These are phyloP conservation scores for Mortierella sp. DNA, from an alignment of 371 early-diverging fungal genomes.

Conservation along the genomic window DNA sequence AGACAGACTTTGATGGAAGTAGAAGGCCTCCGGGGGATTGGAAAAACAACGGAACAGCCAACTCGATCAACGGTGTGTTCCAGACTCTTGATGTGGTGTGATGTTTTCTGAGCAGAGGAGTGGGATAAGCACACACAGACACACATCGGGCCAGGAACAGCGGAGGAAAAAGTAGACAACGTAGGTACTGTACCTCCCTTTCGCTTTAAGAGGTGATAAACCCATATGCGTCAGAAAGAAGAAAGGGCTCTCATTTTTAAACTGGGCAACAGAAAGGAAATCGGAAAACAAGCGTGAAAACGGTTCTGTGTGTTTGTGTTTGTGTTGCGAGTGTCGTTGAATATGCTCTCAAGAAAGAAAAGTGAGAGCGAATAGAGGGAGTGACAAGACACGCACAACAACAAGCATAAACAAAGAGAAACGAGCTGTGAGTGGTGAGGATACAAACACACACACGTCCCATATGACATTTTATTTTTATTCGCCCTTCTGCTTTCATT, in stretches of 20 bases:
- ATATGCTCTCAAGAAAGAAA: conserved; percentile 8
- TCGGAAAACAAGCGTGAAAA: not conserved
- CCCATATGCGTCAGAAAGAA: not conserved
- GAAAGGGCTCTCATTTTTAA: conserved; percentile 3
- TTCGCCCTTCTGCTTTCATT: not conserved
- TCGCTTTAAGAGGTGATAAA: conserved; percentile 1
- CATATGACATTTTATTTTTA: conserved; percentile 5
- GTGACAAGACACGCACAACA: not conserved
- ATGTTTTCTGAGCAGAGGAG: not conserved
- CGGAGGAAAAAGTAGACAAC: too few relatives aligned
- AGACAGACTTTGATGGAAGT: not conserved
- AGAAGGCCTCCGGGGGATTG: not conserved
- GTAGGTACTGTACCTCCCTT: not conserved
- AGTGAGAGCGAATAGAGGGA: not conserved
- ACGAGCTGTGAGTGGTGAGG: not conserved
- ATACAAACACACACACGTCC: not conserved
- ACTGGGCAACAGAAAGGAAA: not conserved
- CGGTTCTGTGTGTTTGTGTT: not conserved
- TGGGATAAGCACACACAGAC: not conserved
- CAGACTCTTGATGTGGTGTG: not conserved
- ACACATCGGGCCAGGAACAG: not conserved
- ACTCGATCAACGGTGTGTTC: not conserved
- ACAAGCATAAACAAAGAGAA: not conserved
- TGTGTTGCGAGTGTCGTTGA: not conserved
- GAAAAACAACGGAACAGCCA: not conserved